phyloP scores from a whole-genome alignment of 108 stramenopile genomes.

The Bacterosira constricta region DNA sequence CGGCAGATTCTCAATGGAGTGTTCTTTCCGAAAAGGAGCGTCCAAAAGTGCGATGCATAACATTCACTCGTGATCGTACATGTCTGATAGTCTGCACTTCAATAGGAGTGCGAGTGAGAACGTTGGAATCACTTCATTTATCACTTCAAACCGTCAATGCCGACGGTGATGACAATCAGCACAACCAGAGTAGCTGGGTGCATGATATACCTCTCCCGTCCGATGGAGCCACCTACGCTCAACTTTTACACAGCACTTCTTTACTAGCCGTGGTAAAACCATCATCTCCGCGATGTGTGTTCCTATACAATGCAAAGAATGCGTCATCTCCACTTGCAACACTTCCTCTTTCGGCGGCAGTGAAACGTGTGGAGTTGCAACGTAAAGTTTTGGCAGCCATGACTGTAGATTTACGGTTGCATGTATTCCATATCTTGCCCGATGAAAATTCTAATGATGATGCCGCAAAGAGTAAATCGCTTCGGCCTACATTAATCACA shows the following conservation, averaged over 20 bases:
- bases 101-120: conserved; percentile 37
- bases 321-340: conserved; percentile 24
- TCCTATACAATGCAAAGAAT: conserved; percentile 38
- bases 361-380: conserved; percentile 43
- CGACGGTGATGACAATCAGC: not conserved
- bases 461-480: not conserved
- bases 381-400: conserved; percentile 37
- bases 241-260: conserved; percentile 31
- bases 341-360: conserved; percentile 42
- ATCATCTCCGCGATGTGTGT: conserved; percentile 38
- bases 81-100: conserved; percentile 46
- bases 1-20: too few relatives aligned
- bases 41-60: conserved; percentile 33
- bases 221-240: conserved; percentile 42
- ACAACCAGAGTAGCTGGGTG: conserved; percentile 5
- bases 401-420: conserved; percentile 43
- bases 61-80: conserved; percentile 45
- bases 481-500: conserved; percentile 34
- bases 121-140: conserved; percentile 30
- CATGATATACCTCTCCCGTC: conserved; percentile 28
- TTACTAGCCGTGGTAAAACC: conserved; percentile 33
- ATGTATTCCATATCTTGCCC: conserved; percentile 39
- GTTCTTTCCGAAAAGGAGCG: conserved; percentile 19
- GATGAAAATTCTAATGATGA: not conserved
- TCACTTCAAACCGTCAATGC: not conserved